Evolutionary conservation across 768 basidiomycete species (phyloP).

Genomic region (Amyloporia xantha): DNA sequence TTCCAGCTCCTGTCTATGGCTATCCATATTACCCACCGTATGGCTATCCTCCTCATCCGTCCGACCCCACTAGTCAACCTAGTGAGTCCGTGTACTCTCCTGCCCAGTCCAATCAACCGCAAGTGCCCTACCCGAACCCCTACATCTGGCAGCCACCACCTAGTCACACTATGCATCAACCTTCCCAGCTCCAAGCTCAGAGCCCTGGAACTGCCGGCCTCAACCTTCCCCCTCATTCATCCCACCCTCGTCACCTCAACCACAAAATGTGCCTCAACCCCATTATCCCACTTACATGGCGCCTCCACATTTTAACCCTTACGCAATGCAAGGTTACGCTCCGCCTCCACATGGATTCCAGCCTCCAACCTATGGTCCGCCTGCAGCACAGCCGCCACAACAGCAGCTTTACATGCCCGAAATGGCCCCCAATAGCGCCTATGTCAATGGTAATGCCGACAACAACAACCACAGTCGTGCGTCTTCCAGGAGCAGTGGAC

Average conservation of each 20-base stretch:
- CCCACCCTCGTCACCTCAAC: constrained; percentile 26
- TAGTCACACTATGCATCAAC: constrained; percentile 13
- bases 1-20: constrained; percentile 24
- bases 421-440: constrained; percentile 9
- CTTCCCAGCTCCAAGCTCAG: constrained; percentile 18
- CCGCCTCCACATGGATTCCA: constrained; percentile 17
- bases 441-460: constrained; percentile 26
- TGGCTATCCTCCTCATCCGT: constrained; percentile 42
- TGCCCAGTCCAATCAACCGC: constrained; percentile 17
- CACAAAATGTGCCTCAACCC: constrained; percentile 26
- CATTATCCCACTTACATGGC: constrained; percentile 22
- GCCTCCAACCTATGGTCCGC: constrained; percentile 5
- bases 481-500: constrained; percentile 25
- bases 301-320: constrained; percentile 21
- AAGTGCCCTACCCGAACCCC: constrained; percentile 23
- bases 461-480: constrained; percentile 26
- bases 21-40: constrained; percentile 51
- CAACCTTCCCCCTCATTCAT: constrained; percentile 20
- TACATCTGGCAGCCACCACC: constrained; percentile 29
- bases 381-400: constrained; percentile 7
- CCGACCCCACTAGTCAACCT: constrained; percentile 26
- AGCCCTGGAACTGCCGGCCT: constrained; percentile 17
- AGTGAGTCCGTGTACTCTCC: constrained; percentile 26
- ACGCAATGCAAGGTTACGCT: constrained; percentile 18
- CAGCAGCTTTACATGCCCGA: constrained; percentile 11